These are phyloP conservation scores for Staphylotrichum longicolle DNA, from an alignment of 495 filamentous ascomycete species.

Conservation along the genomic window DNA sequence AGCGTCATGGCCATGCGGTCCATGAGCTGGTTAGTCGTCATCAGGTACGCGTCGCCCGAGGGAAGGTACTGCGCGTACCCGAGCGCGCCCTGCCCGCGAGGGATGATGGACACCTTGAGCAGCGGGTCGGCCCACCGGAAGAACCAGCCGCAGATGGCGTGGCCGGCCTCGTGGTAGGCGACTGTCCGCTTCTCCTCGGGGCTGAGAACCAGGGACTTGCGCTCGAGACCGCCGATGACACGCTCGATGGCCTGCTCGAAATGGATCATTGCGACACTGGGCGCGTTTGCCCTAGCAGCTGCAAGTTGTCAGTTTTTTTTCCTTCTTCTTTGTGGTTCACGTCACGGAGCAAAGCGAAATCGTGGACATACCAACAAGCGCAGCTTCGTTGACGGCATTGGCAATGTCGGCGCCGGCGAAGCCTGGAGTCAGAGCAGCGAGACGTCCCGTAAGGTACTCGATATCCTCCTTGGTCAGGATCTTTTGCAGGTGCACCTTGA, in stretches of 20 bases:
- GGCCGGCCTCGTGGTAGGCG: constrained; percentile 96
- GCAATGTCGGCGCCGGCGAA: constrained; percentile 98
- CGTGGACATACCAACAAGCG: constrained; percentile 77
- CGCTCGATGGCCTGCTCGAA: constrained; percentile 98
- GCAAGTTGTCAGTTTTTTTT: constrained; percentile 31
- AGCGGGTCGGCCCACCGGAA: constrained; percentile 94
- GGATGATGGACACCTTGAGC: constrained; percentile 98
- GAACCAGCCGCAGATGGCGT: constrained; percentile 98
- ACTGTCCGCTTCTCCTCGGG: constrained; percentile 93
- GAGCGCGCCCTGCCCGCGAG: constrained; percentile 86
- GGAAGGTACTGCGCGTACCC: constrained; percentile 98
- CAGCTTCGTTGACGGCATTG: constrained; percentile 97
- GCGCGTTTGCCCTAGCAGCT: constrained; percentile 81
- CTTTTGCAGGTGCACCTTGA: constrained; percentile 86
- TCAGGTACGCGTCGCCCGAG: constrained; percentile 80
- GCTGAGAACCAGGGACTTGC: constrained; percentile 88
- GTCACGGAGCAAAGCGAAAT: neutral
- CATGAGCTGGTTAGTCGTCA: constrained; percentile 95
- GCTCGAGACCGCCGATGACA: constrained; percentile 92
- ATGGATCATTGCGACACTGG: constrained; percentile 76
- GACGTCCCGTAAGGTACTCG: constrained; percentile 78
- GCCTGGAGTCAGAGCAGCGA: constrained; percentile 89
- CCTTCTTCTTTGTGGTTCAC: constrained; percentile 14
- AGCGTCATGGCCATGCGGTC: constrained; percentile 99
- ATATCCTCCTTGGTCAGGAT: constrained; percentile 88